phyloP scores from a whole-genome alignment of 345 rosid species.

The Gossypium longicalyx region DNA sequence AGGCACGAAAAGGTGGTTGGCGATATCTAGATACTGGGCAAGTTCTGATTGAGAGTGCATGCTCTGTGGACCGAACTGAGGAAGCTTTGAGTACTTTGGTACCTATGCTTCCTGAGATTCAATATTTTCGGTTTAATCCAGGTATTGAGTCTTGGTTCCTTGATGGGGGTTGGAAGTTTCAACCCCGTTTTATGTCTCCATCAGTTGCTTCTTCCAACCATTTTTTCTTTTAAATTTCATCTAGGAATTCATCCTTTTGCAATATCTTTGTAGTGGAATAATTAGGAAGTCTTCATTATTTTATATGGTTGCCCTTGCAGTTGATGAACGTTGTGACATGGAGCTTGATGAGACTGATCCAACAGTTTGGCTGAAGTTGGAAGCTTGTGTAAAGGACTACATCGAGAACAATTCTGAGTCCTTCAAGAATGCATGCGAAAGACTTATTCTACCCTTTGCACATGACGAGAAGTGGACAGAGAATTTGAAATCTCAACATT shows the following conservation, averaged over 20 bases:
- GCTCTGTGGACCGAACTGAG: constrained; percentile 97
- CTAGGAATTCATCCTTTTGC: neutral
- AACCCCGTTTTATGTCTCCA: neutral
- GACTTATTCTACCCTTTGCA: constrained; percentile 69
- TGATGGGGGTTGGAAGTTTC: constrained; percentile 2
- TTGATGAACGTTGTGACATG: constrained; percentile 96
- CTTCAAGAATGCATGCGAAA: constrained; percentile 65
- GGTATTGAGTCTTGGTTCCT: constrained; percentile 35
- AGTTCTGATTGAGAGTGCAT: constrained; percentile 95
- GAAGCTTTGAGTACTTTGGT: constrained; percentile 92
- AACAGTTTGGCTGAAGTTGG: constrained; percentile 83
- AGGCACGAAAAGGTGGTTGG: constrained; percentile 98
- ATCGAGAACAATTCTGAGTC: constrained; percentile 63
- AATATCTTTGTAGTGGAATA: constrained; percentile 8
- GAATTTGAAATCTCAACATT: constrained; percentile 46
- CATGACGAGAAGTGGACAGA: constrained; percentile 69
- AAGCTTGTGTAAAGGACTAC: constrained; percentile 79
- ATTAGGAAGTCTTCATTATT: constrained; percentile 14
- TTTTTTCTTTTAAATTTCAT: neutral
- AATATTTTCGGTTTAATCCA: constrained; percentile 89
- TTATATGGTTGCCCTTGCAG: constrained; percentile 35
- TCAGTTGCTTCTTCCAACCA: neutral
- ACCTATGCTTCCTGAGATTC: constrained; percentile 93
- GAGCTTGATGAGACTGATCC: constrained; percentile 99
- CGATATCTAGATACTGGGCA: constrained; percentile 97